Base-by-base conservation (phyloP, 805 yeast species). In the Lachancea fermentati region DNA sequence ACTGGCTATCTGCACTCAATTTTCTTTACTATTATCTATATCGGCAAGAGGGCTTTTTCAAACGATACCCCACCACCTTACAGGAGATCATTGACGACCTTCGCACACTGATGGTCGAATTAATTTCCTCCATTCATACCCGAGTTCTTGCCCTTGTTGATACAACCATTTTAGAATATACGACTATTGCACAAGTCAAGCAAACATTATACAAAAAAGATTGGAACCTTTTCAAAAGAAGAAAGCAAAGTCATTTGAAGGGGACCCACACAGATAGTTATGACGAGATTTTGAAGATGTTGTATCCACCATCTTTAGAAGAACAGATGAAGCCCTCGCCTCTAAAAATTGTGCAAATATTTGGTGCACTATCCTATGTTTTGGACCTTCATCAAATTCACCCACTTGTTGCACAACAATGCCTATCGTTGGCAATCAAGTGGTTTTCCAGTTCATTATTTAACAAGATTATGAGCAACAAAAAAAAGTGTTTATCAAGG, bases 271-370 rank as follows among this genome's bases (percentile, higher is more conserved):
- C 30, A 14, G 43, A 34, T 44, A 77, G 78, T 4, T 82, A 81
- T 55, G 87, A 83, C 39, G 91, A 85, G 48, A 81, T 88, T 25
- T 66, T 81, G 33, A 73, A 78, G 40, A 83, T 80, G 75, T 66
- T 87, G 41, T 81, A 81, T 47, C 97, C 97, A 4, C 97, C 97
- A 2, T 69, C 91, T 0, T 76, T 85, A 15, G 71, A 76, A 34
- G 83, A 85, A 43, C 82, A 86, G 55, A 79, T 84, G 72, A 79
- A 78, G 56, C 96, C 96, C 3, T 86, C 97, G 0, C 98, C 98
- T 0, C 68, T 89, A 39, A 80, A 78, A 50, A 73, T 89, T 39
- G 78, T 89, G 18, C 95, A 93, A 52, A 82, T 89, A 1, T 71
- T 93, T 44, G 94, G 95, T 22, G 96, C 97, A 0, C 69, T 94